Evolutionary conservation across 495 filamentous ascomycete species (phyloP), one percentile per base, ranked within the genome.

Genomic region (Neurospora sp.): DNA sequence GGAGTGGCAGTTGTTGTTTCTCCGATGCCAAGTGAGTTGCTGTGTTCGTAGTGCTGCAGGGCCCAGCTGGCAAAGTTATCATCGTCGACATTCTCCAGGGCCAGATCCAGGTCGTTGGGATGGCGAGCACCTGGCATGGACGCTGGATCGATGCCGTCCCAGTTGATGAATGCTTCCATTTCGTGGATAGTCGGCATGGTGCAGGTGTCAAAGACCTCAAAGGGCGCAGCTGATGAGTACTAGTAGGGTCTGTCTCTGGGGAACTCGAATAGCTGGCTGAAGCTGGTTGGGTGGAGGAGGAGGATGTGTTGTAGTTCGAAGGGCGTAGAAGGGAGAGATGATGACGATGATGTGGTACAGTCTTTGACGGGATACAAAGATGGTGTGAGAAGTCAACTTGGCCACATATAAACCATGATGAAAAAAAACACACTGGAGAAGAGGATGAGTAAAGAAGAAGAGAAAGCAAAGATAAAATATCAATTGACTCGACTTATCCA

Each of bases 11-110:
- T 12, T 3, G 53, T 35, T 31, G 6, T 27, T 9, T 70, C 38
- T 40, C 70, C 75, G 20, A 79, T 3, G 20, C 75, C 70, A 20
- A 72, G 71, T 8, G 75, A 68, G 71, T 78, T 74, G 75, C 75
- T 80, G 73, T 82, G 79, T 69, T 80, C 79, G 71, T 78, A 87
- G 72, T 87, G 84, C 71, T 86, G 79, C 16, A 87, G 76, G 53
- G 85, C 85, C 83, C 83, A 85, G 75, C 82, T 84, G 8, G 83
- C 84, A 79, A 84, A 85, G 75, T 85, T 82, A 71, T 87, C 85
- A 12, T 81, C 84, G 0, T 82, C 79, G 41, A 83, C 80, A 71
- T 86, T 83, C 38, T 81, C 83, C 53, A 87, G 77, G 9, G 80
- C 82, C 27, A 86, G 76, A 71, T 84, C 83, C 73, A 86, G 76